A percentile compares a stretch with the other conserved stretches of the same genome.
phyloP scores from a whole-genome alignment of 495 filamentous ascomycete genomes.

The Talaromyces thailandensis region DNA sequence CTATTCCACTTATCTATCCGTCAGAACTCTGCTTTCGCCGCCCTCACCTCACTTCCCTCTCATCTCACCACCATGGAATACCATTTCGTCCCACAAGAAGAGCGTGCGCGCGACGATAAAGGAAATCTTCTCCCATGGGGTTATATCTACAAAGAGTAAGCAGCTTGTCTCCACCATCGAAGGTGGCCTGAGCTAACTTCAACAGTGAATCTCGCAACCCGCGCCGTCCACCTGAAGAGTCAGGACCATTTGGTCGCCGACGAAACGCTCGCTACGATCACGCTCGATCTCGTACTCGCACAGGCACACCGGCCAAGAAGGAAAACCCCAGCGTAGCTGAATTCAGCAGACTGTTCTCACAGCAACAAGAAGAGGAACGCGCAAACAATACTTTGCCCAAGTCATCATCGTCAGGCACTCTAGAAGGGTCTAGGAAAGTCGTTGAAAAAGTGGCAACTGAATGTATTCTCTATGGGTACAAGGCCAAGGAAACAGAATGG shows the following conservation, averaged over 20 bases:
- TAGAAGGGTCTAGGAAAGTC: slow-evolving; percentile 33
- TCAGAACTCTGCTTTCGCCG: neutral
- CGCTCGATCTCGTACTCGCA: slow-evolving; percentile 46
- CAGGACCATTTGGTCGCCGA: slow-evolving; percentile 53
- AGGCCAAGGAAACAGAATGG: slow-evolving; percentile 60
- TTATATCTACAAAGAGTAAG: slow-evolving; percentile 52
- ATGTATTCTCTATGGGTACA: slow-evolving; percentile 77
- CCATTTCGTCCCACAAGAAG: slow-evolving; percentile 56
- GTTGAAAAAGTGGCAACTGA: slow-evolving; percentile 62
- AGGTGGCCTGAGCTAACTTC: slow-evolving; percentile 8
- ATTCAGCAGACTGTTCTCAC: slow-evolving; percentile 37
- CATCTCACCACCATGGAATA: slow-evolving; percentile 42
- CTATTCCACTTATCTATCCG: too few relatives aligned
- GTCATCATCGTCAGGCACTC: slow-evolving; percentile 29
- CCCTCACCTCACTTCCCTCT: neutral
- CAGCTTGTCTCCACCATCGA: neutral
- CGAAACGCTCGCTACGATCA: slow-evolving; percentile 41
- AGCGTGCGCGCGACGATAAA: slow-evolving; percentile 51
- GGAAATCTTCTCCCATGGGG: slow-evolving; percentile 53
- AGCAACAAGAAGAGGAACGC: slow-evolving; percentile 34
- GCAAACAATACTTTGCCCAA: slow-evolving; percentile 27
- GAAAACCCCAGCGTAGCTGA: slow-evolving; percentile 49
- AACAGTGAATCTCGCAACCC: slow-evolving; percentile 36
- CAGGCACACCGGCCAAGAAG: slow-evolving; percentile 49
- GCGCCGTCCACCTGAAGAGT: slow-evolving; percentile 48